A percentile compares a stretch with the other conserved stretches of the same genome.
phyloP scores from a whole-genome alignment of 345 rosid genomes.

The Heritiera littoralis region DNA sequence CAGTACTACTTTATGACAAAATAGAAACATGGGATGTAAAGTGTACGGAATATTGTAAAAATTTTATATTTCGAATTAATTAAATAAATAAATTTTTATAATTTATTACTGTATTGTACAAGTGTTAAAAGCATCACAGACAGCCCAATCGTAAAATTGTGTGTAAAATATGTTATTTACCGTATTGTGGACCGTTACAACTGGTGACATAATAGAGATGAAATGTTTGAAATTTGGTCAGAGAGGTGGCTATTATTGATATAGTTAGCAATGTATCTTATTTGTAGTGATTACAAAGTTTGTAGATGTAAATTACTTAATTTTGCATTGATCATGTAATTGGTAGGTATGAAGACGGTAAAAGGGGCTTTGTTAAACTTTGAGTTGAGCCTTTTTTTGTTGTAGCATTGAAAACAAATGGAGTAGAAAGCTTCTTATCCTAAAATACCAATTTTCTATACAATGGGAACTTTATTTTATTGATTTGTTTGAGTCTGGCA shows the following conservation, averaged over 20 bases:
- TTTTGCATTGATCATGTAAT: background rate
- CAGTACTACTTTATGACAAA: no score
- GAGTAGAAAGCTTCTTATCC: background rate
- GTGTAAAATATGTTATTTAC: no score
- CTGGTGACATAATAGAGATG: background rate
- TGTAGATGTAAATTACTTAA: background rate
- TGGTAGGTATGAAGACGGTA: background rate
- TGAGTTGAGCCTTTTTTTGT: background rate
- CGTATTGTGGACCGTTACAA: no score
- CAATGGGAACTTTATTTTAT: no score
- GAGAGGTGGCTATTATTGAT: background rate
- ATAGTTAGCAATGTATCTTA: background rate
- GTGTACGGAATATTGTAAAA: no score
- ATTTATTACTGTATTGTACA: no score
- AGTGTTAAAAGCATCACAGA: no score
- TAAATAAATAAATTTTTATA: no score
- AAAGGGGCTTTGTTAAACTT: background rate
- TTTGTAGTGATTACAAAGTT: background rate
- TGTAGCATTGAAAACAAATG: background rate
- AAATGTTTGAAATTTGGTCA: conserved; percentile 3
- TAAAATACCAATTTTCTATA: background rate
- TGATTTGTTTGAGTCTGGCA: no score
- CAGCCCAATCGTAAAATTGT: no score
- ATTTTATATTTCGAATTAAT: no score
- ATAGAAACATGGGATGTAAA: no score